Conservation (phyloP, 345 rosid genomes). For the Acer negundo region DNA sequence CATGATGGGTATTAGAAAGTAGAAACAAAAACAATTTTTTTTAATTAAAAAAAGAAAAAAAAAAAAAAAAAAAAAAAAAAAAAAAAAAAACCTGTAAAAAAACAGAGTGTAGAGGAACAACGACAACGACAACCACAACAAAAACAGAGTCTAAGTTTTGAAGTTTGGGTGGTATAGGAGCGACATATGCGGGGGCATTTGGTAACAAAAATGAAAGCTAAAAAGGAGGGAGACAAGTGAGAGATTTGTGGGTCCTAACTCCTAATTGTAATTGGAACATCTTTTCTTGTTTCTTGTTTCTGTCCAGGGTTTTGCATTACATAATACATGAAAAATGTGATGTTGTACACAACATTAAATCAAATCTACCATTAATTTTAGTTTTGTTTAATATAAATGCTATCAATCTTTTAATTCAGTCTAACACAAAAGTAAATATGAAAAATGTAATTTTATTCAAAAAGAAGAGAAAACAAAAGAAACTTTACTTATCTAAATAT, state of each 20-base stretch:
- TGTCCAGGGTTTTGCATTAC: constrained; percentile 17
- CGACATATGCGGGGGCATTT: background rate
- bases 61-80: background rate
- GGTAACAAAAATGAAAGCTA: constrained; percentile 23
- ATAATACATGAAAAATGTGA: no score
- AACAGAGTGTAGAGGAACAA: constrained; percentile 19
- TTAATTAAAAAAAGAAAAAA: background rate
- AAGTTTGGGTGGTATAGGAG: no score
- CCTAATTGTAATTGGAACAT: constrained; percentile 22
- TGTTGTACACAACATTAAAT: no score
- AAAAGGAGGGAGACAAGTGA: constrained; percentile 35
- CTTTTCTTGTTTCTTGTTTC: background rate
- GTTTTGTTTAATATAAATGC: no score
- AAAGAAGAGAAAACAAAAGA: no score
- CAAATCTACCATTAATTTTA: no score
- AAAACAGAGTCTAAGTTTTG: constrained; percentile 12
- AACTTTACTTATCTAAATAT: no score
- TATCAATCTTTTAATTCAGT: no score
- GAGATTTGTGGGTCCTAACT: constrained; percentile 47
- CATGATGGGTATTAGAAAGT: constrained; percentile 28
- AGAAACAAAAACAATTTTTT: background rate
- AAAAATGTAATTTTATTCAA: no score
- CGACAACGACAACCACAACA: background rate
- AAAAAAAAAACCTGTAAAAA: background rate
- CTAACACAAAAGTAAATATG: no score